Evolutionary conservation across 805 yeast species (phyloP).

Genomic region (Ogataea parapolymorpha): DNA sequence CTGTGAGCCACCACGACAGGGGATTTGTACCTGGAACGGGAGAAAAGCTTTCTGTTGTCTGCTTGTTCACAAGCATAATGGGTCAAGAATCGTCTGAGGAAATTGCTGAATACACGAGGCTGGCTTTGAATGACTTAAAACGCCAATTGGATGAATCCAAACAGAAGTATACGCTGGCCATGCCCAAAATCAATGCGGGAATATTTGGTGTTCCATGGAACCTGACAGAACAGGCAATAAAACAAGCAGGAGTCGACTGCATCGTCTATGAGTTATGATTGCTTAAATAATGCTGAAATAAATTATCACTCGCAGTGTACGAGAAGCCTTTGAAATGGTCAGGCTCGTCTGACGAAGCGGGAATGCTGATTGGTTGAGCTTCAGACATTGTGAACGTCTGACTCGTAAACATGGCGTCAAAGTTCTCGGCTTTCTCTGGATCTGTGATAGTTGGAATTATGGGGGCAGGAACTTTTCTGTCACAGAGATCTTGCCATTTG

Average conservation of each 20-base stretch:
- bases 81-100: constrained; percentile 46
- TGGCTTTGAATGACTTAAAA: constrained; percentile 46
- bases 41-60: constrained; percentile 43
- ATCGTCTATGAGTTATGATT: constrained; percentile 45
- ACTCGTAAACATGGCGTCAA: constrained; percentile 68
- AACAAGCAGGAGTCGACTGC: constrained; percentile 33
- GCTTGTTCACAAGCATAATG: constrained; percentile 67
- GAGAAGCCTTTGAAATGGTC: constrained; percentile 42
- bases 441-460: constrained; percentile 73
- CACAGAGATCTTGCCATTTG: constrained; percentile 57
- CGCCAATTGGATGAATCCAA: constrained; percentile 32
- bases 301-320: constrained; percentile 40
- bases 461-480: constrained; percentile 58
- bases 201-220: constrained; percentile 80
- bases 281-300: constrained; percentile 30
- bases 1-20: constrained; percentile 30
- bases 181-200: constrained; percentile 83
- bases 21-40: constrained; percentile 30
- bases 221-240: constrained; percentile 53
- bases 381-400: constrained; percentile 37
- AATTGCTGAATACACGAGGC: constrained; percentile 49
- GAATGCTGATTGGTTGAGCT: constrained; percentile 7
- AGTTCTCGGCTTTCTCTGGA: constrained; percentile 73
- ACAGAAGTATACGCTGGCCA: constrained; percentile 33
- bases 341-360: background rate